These are phyloP conservation scores for Saksenaea vasiformis DNA, from an alignment of 371 early-diverging fungal species.

Conservation along the genomic window DNA sequence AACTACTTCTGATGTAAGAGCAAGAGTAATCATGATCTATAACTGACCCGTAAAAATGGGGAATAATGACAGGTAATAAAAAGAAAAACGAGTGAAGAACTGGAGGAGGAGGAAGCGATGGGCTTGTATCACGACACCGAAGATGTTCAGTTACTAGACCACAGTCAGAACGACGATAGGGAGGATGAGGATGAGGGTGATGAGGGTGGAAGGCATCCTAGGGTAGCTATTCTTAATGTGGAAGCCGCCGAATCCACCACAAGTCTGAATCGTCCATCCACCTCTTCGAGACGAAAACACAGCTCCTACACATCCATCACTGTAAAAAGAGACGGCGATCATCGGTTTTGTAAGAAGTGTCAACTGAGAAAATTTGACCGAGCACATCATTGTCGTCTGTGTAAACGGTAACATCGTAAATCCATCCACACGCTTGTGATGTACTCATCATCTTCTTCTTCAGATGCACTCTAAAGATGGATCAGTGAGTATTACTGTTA, in stretches of 20 bases:
- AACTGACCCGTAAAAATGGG: neutral
- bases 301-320: slow-evolving; percentile 28
- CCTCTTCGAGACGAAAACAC: slow-evolving; percentile 8
- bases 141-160: slow-evolving; percentile 16
- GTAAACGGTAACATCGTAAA: slow-evolving; percentile 54
- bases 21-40: neutral
- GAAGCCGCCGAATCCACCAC: slow-evolving; percentile 19
- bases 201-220: neutral
- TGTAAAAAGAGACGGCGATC: slow-evolving; percentile 58
- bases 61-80: slow-evolving; percentile 6
- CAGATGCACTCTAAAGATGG: slow-evolving; percentile 68
- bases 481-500: slow-evolving; percentile 58
- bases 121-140: slow-evolving; percentile 12
- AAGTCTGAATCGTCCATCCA: slow-evolving; percentile 14
- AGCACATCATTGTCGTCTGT: slow-evolving; percentile 68
- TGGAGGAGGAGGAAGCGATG: slow-evolving; percentile 9
- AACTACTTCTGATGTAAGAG: slow-evolving; percentile 28
- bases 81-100: slow-evolving; percentile 6
- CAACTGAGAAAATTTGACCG: slow-evolving; percentile 63
- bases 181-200: slow-evolving; percentile 5
- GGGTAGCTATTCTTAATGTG: slow-evolving; percentile 23
- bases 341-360: slow-evolving; percentile 67
- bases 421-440: too few relatives aligned
- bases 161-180: neutral
- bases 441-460: neutral